Evolutionary conservation across 2,329 filamentous ascomycete genomes (phyloP), one percentile per base, ranked within the genome.

Genomic region (Microcera coccophila): DNA sequence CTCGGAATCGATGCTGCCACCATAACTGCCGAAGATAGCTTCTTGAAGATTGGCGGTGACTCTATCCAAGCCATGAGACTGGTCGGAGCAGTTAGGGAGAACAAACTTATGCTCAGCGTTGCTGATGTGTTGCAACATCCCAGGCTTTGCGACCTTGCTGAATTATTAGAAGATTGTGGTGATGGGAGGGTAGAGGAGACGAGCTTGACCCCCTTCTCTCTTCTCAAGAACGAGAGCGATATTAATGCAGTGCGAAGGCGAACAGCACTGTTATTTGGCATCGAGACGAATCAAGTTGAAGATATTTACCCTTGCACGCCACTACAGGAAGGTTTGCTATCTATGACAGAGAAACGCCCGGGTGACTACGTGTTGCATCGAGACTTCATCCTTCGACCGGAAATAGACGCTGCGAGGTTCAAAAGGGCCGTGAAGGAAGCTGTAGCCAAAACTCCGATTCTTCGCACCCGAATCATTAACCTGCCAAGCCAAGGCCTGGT

Each of bases 381-480:
- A 0, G 42, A 49, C 4, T 36, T 57, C 14, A 26, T 46, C 1
- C 28, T 60, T 0, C 21, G 39, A 5, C 12, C 20, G 0, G 36
- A 35, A 1, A 29, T 52, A 4, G 20, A 45, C 10, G 5, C 53
- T 1, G 24, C 41, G 1, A 10, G 33, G 4, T 47, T 60, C 19
- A 29, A 37, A 1, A 9, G 12, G 1, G 51, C 56, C 4, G 55
- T 51, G 57, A 14, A 52, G 3, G 12, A 36, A 11, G 40, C 39
- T 1, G 34, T 43, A 2, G 21, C 32, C 1, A 12, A 9, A 1
- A 17, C 17, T 1, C 19, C 54, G 0, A 70, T 74, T 20, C 57
- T 75, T 5, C 65, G 74, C 8, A 73, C 72, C 0, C 64, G 72
- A 24, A 70, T 76, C 38, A 62, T 74, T 1, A 70, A 74, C 24